Base-by-base conservation (phyloP, 2,329 filamentous ascomycete species). In the Clathrospora elynae region DNA sequence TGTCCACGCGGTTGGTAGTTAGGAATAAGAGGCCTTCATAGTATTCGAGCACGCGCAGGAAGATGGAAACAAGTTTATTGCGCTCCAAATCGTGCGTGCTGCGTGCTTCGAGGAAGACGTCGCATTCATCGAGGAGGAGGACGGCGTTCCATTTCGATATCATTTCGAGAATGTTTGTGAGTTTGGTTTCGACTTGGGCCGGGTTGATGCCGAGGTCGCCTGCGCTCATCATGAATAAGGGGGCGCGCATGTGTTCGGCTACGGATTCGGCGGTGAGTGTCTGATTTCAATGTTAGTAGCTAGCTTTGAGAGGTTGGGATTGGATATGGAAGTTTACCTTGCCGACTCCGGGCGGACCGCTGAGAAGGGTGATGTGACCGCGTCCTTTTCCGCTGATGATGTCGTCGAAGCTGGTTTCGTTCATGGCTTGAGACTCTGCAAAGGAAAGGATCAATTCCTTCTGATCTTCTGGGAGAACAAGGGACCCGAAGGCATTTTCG, bases 191-290 rank as follows among this genome's bases (percentile, higher is more conserved):
- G 7, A 81, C 72, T 1, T 64, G 55, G 2, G 62, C 45, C 0
- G 75, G 70, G 18, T 72, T 65, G 10, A 71, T 67, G 8, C 78
- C 78, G 0, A 81, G 68, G 38, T 81, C 78, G 13, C 88, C 88
- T 0, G 87, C 87, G 4, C 83, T 87, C 31, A 89, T 87, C 78
- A 88, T 88, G 67, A 93, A 93, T 0, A 95, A 72, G 0, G 89
- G 90, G 39, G 86, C 86, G 61, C 85, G 84, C 49, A 93, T 82
- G n/a, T 91, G 76, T 64, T 95, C 90, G 5, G 87, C 87, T 49
- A 95, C 90, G 12, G 86, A 87, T 66, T 95, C 88, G 0, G 88
- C 89, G 0, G 90, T 95, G 5, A 95, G 76, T 0, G 89, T 95
- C 74, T 44, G 3, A 8, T 6, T 12, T 8, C 19, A 8, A 11